A percentile compares a stretch with the other conserved stretches of the same genome.
phyloP scores from a whole-genome alignment of 1,284 basidiomycete species.

The Tylopilus sp. region DNA sequence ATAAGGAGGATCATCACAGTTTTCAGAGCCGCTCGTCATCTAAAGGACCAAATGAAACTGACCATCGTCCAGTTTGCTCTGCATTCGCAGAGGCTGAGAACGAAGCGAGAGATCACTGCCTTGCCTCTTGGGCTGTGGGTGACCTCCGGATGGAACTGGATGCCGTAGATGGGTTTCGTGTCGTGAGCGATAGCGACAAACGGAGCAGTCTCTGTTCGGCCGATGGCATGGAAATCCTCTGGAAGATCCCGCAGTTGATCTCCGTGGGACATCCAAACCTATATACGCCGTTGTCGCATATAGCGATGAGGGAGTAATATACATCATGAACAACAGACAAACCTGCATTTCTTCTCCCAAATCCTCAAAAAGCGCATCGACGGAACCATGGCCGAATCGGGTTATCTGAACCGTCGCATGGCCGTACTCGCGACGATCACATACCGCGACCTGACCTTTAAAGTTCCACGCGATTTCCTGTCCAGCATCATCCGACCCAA shows the following conservation, averaged over 20 bases:
- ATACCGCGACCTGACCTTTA: constrained; percentile 84
- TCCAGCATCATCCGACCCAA: background rate
- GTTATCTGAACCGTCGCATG: constrained; percentile 80
- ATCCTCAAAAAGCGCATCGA: constrained; percentile 82
- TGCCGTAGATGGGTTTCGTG: constrained; percentile 88
- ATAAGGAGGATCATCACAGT: background rate
- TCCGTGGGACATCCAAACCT: constrained; percentile 99
- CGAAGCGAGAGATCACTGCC: constrained; percentile 88
- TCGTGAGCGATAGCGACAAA: constrained; percentile 94
- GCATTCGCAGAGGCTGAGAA: constrained; percentile 84
- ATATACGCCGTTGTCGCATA: too few species aligned
- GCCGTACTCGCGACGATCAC: constrained; percentile 94
- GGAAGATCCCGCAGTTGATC: constrained; percentile 89
- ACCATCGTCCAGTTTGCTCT: constrained; percentile 94
- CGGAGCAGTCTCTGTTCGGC: constrained; percentile 83
- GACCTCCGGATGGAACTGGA: constrained; percentile 99
- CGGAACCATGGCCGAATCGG: constrained; percentile 58
- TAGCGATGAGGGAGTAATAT: too few species aligned
- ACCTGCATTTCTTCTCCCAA: constrained; percentile 80
- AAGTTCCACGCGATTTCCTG: constrained; percentile 90
- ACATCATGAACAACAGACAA: background rate
- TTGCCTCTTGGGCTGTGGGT: constrained; percentile 92
- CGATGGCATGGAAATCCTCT: constrained; percentile 84
- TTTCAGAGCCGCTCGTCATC: background rate
- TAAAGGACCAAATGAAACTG: constrained; percentile 14